Percentiles rank a stretch among this genome's conserved stretches.
These are phyloP conservation scores for Heliamphora exappendiculata DNA, from an alignment of 148 eudicot genomes.

Conservation along the genomic window DNA sequence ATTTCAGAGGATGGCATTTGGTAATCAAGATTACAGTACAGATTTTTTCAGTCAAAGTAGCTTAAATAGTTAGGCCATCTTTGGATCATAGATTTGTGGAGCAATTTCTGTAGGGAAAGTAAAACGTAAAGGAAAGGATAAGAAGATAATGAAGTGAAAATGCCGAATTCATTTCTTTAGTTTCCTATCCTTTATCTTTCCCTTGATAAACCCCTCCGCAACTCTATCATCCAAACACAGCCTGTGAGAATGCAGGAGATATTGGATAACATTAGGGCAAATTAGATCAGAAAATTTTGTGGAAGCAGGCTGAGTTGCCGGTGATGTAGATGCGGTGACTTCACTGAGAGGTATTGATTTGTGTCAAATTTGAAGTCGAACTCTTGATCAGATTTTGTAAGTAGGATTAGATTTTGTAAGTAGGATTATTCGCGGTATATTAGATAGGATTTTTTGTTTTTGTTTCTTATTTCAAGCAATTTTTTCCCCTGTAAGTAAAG, in stretches of 20 bases:
- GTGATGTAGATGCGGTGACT: not conserved
- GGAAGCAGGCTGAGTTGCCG: constrained; percentile 4
- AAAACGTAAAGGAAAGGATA: no score
- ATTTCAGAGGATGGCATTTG: constrained; percentile 73
- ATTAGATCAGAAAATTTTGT: not conserved
- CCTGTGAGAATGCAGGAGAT: not conserved
- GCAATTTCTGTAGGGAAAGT: no score
- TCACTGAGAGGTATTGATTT: not conserved
- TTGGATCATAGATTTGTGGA: no score
- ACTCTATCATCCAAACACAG: no score
- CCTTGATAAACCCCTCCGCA: no score
- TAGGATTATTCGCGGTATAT: constrained; percentile 4
- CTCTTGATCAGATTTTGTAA: constrained; percentile 17
- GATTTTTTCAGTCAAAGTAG: constrained; percentile 41
- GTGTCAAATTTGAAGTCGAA: not conserved
- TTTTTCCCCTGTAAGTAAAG: constrained; percentile 8
- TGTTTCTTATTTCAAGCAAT: not conserved
- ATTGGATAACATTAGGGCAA: not conserved
- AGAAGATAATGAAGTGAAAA: no score
- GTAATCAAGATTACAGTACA: constrained; percentile 49
- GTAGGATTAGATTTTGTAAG: constrained; percentile 16
- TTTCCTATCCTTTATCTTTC: no score
- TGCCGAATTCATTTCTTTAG: no score
- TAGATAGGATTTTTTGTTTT: not conserved
- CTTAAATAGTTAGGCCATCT: constrained; percentile 18